These are phyloP conservation scores for Candida sp. DNA, from an alignment of 1,139 yeast species.

Conservation along the genomic window DNA sequence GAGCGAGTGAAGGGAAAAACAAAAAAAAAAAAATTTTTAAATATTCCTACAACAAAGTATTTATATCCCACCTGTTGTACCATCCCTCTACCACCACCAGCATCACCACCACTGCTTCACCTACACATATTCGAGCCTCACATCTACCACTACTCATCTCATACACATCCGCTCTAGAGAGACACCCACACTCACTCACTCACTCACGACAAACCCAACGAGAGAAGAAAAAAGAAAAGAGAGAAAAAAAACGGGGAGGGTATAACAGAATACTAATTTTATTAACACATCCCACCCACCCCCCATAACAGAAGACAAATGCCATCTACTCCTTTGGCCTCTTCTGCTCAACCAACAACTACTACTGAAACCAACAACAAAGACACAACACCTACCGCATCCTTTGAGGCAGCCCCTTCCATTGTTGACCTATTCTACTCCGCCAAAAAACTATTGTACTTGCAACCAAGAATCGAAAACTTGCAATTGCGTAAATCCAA, in stretches of 20 bases:
- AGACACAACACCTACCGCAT: neutral
- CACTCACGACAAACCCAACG: no score
- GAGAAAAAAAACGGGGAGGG: neutral
- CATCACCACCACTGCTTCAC: no score
- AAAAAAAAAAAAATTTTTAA: no score
- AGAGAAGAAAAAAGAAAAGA: neutral
- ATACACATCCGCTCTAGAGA: no score
- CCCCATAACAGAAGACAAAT: slow-evolving; percentile 1
- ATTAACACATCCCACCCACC: neutral
- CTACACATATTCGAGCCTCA: no score
- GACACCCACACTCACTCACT: no score
- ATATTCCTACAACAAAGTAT: no score
- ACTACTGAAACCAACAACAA: neutral
- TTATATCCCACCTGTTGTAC: no score
- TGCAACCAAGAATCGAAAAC: slow-evolving; percentile 48
- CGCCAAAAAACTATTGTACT: slow-evolving; percentile 43
- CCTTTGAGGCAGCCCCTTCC: slow-evolving; percentile 30
- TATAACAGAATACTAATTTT: neutral
- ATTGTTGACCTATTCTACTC: slow-evolving; percentile 48
- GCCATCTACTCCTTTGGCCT: neutral
- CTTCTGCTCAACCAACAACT: neutral
- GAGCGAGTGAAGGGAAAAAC: no score
- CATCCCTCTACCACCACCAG: no score
- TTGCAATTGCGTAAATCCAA: slow-evolving; percentile 43
- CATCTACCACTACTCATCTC: no score